Percentiles rank a stretch among this genome's conserved stretches.
Evolutionary conservation across 305 asterid species (phyloP).

Genomic region (Fraxinus baroniana): DNA sequence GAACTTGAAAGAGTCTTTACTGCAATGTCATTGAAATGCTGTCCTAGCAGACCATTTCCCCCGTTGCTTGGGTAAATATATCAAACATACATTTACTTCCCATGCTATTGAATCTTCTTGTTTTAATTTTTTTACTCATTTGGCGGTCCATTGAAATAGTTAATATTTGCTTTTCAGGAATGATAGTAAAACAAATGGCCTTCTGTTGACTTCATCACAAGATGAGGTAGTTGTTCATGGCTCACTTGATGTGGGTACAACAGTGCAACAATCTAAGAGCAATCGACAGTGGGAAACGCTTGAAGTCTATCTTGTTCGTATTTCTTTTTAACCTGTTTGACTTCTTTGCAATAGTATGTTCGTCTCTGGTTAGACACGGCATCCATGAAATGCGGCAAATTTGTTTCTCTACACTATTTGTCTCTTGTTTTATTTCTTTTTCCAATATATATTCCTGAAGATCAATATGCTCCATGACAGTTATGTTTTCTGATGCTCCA

Average conservation of each 20-base stretch:
- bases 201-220: conserved; percentile 76
- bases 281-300: conserved; percentile 86
- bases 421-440: neutral
- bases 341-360: neutral
- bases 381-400: neutral
- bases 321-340: conserved; percentile 15
- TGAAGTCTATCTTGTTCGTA: conserved; percentile 84
- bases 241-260: conserved; percentile 50
- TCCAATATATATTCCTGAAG: neutral
- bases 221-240: conserved; percentile 46
- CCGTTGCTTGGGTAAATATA: conserved; percentile 50
- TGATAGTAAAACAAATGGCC: conserved; percentile 51
- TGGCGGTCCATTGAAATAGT: conserved; percentile 9
- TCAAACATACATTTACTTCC: conserved; percentile 5
- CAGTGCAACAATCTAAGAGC: conserved; percentile 47
- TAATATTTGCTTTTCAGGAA: conserved; percentile 49
- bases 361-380: neutral
- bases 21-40: conserved; percentile 83
- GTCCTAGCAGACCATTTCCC: conserved; percentile 50
- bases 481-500: neutral
- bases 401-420: conserved; percentile 7
- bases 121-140: conserved; percentile 4
- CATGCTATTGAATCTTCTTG: neutral
- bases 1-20: conserved; percentile 84
- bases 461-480: neutral